phyloP scores from a whole-genome alignment of 306 rosid genomes.

The Macrotyloma uniflorum region DNA sequence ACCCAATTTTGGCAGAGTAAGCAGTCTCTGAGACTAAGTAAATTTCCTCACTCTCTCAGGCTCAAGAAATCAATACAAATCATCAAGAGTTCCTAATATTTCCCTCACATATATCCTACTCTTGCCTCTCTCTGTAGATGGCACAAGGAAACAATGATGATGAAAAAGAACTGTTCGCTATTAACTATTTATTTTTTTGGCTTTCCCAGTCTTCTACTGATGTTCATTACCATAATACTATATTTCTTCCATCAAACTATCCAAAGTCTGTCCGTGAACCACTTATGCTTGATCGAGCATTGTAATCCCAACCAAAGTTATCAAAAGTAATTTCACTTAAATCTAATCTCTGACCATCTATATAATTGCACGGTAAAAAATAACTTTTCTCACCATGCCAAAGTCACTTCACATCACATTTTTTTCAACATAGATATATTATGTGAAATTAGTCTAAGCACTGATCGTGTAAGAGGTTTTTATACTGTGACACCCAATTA shows the following conservation, averaged over 20 bases:
- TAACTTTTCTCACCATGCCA: background rate
- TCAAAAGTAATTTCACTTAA: background rate
- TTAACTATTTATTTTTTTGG: background rate
- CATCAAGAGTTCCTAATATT: conserved; percentile 11
- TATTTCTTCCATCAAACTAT: background rate
- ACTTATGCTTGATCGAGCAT: conserved; percentile 1
- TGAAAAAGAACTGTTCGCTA: background rate
- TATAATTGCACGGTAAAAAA: background rate
- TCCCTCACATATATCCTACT: background rate
- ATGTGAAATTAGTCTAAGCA: no score
- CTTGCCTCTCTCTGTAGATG: background rate
- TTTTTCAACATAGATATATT: background rate
- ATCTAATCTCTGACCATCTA: background rate
- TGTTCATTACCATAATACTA: background rate
- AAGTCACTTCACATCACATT: background rate
- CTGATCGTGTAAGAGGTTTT: background rate
- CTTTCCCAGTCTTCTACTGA: conserved; percentile 11
- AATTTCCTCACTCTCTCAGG: background rate
- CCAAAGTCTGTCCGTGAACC: background rate
- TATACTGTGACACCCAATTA: background rate
- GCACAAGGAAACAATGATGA: background rate
- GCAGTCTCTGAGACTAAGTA: background rate
- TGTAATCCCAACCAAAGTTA: background rate
- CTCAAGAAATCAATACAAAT: conserved; percentile 6
- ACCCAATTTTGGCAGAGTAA: background rate